Evolutionary conservation across 2,329 filamentous ascomycete genomes (phyloP).

Genomic region (Fusarium nurragi): DNA sequence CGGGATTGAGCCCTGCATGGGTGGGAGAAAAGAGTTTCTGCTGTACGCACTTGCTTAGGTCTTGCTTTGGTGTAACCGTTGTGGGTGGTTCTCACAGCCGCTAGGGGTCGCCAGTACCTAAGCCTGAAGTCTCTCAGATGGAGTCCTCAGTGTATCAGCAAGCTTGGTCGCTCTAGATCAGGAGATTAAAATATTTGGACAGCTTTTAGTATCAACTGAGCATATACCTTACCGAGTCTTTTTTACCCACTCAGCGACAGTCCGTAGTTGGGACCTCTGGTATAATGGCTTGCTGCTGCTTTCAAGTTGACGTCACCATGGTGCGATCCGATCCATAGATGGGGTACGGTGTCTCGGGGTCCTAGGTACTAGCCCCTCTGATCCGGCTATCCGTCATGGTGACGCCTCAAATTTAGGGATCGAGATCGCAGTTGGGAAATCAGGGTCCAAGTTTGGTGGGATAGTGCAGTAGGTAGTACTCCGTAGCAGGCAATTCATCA

Average conservation of each 20-base stretch:
- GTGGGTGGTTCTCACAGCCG: neutral
- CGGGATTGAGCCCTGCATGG: slow-evolving; percentile 34
- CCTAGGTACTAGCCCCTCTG: slow-evolving; percentile 20
- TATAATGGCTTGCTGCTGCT: slow-evolving; percentile 21
- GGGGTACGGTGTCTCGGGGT: slow-evolving; percentile 29
- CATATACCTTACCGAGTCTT: no score
- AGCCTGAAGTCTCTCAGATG: slow-evolving; percentile 1
- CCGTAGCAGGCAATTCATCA: slow-evolving; percentile 3
- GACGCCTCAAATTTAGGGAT: slow-evolving; percentile 40
- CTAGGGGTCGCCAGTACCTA: slow-evolving; percentile 15
- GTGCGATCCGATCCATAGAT: slow-evolving; percentile 25
- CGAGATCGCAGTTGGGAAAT: slow-evolving; percentile 47
- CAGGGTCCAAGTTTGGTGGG: slow-evolving; percentile 43
- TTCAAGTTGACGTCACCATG: slow-evolving; percentile 44
- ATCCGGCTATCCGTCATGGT: slow-evolving; percentile 41
- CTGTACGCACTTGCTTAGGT: slow-evolving; percentile 12
- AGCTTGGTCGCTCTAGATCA: no score
- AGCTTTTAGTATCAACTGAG: no score
- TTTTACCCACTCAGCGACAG: neutral
- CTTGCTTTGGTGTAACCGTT: slow-evolving; percentile 13
- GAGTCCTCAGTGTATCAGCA: neutral
- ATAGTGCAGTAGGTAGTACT: slow-evolving; percentile 18
- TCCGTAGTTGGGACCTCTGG: slow-evolving; percentile 12
- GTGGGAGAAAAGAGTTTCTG: slow-evolving; percentile 17
- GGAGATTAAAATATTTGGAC: no score